These are phyloP conservation scores for Delitschia confertaspora DNA, from an alignment of 495 filamentous ascomycete genomes.

Conservation along the genomic window DNA sequence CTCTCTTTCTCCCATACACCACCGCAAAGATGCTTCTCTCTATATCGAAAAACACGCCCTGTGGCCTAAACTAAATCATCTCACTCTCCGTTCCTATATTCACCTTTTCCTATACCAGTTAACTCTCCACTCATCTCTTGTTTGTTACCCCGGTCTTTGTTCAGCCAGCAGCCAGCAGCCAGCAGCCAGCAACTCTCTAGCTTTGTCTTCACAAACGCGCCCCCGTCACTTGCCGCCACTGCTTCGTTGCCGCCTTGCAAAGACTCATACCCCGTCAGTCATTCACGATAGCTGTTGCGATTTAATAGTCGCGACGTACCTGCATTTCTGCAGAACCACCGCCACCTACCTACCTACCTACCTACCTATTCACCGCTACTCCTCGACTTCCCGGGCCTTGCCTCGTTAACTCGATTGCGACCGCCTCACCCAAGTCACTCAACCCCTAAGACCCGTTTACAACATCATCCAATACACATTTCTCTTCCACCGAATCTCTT, in stretches of 20 bases:
- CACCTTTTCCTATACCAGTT: slow-evolving; percentile 5
- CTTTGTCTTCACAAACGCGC: slow-evolving; percentile 22
- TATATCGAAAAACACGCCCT: slow-evolving; percentile 17
- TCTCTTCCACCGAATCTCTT: slow-evolving; percentile 1
- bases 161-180: slow-evolving; percentile 11
- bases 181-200: too few species aligned
- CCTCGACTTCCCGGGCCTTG: slow-evolving; percentile 15
- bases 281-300: neutral
- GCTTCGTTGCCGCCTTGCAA: slow-evolving; percentile 16
- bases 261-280: slow-evolving; percentile 25
- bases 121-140: slow-evolving; percentile 1
- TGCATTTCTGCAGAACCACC: too few species aligned
- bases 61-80: slow-evolving; percentile 14
- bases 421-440: slow-evolving; percentile 19
- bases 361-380: slow-evolving; percentile 11
- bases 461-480: slow-evolving; percentile 3
- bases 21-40: slow-evolving; percentile 17
- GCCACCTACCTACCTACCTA: neutral
- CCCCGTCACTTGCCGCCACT: slow-evolving; percentile 16
- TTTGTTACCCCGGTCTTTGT: slow-evolving; percentile 17
- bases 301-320: slow-evolving; percentile 21
- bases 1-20: neutral
- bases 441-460: slow-evolving; percentile 9
- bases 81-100: neutral
- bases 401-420: slow-evolving; percentile 28